A percentile compares a stretch with the other conserved stretches of the same genome.
Evolutionary conservation across 2,329 filamentous ascomycete species (phyloP).

Genomic region (Penicillium occitanis): DNA sequence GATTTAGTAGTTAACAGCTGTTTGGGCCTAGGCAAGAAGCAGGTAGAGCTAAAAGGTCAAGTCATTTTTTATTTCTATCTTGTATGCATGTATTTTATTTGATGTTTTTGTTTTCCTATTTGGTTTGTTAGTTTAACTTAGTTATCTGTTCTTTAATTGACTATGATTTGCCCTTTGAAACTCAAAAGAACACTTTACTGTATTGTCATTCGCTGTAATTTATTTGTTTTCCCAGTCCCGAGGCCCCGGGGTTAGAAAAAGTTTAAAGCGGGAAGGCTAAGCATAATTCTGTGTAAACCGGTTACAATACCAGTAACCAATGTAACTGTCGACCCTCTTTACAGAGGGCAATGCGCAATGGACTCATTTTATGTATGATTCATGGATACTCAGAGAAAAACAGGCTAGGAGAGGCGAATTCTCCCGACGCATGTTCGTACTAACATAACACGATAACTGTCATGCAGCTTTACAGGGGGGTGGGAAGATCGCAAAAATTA

Average conservation of each 20-base stretch:
- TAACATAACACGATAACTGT: conserved; percentile 18
- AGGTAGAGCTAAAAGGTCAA: not conserved
- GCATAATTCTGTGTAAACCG: conserved; percentile 20
- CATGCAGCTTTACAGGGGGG: conserved; percentile 15
- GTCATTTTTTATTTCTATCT: not conserved
- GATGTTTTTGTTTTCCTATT: not conserved
- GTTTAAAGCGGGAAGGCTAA: conserved; percentile 24
- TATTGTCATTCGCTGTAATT: conserved; percentile 14
- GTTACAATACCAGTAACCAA: conserved; percentile 14
- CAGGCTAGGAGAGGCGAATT: conserved; percentile 20
- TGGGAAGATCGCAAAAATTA: conserved; percentile 12
- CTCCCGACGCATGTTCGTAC: conserved; percentile 12
- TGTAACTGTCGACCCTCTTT: not conserved
- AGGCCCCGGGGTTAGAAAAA: conserved; percentile 12
- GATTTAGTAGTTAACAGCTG: not conserved
- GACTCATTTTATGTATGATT: not conserved
- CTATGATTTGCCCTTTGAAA: not conserved
- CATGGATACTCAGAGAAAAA: not conserved
- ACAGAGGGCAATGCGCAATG: not conserved
- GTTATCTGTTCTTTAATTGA: conserved; percentile 3
- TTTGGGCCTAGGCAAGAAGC: conserved; percentile 5
- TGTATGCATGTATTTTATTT: not conserved
- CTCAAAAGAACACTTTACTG: not conserved
- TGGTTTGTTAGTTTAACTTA: not conserved
- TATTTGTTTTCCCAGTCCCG: conserved; percentile 12